A percentile compares a stretch with the other conserved stretches of the same genome.
phyloP scores from a whole-genome alignment of 2,329 filamentous ascomycete species.

The Monosporascus sp. region DNA sequence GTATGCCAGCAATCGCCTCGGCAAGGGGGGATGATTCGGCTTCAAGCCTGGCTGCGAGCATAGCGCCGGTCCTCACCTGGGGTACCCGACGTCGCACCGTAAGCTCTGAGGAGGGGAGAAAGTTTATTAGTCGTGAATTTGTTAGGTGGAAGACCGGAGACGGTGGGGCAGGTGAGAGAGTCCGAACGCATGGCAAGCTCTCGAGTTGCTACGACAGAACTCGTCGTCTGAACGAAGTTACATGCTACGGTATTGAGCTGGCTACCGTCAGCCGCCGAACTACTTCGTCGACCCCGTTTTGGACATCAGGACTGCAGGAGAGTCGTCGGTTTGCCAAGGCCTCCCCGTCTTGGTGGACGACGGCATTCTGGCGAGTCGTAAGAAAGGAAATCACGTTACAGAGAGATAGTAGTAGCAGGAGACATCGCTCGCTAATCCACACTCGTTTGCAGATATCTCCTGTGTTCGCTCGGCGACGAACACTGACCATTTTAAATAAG shows the following conservation, averaged over 20 bases:
- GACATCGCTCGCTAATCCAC: constrained; percentile 19
- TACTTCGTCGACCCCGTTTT: neutral
- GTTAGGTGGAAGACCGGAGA: neutral
- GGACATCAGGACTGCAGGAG: neutral
- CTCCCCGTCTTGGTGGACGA: neutral
- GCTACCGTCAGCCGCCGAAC: neutral
- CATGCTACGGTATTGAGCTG: too few species aligned
- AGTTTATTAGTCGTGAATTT: neutral
- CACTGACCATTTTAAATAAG: too few species aligned
- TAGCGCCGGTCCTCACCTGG: neutral
- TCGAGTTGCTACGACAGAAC: neutral
- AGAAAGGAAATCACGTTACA: neutral
- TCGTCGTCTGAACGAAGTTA: too few species aligned
- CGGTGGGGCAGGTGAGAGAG: neutral
- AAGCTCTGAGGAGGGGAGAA: neutral
- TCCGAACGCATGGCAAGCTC: neutral
- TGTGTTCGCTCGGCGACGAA: too few species aligned
- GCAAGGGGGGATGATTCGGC: neutral
- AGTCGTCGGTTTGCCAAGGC: neutral
- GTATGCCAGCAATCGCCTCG: neutral
- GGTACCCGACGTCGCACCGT: neutral
- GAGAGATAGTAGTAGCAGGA: constrained; percentile 10
- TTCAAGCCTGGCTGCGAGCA: neutral
- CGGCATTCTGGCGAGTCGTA: constrained; percentile 3
- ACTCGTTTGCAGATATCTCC: constrained; percentile 12